Percentiles rank a stretch among this genome's conserved stretches.
Conservation (phyloP, 2,329 filamentous ascomycete genomes). For the Penicillium brevicompactum region DNA sequence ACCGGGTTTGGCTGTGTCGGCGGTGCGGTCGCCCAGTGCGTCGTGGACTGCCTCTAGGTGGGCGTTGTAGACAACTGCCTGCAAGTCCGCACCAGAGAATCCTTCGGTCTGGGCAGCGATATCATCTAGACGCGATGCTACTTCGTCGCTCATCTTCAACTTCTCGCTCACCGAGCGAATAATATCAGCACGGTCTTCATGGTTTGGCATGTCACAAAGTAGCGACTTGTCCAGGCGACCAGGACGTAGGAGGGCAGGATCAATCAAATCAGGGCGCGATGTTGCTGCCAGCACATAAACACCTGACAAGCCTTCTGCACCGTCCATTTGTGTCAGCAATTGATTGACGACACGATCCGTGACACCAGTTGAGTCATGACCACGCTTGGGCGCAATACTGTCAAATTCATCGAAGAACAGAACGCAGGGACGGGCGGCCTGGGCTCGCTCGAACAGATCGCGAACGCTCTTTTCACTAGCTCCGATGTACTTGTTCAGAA, state of each 20-base stretch:
- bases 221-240: constrained; percentile 92
- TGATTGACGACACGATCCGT: constrained; percentile 98
- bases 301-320: constrained; percentile 88
- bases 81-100: constrained; percentile 90
- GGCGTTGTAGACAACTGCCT: constrained; percentile 93
- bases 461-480: constrained; percentile 95
- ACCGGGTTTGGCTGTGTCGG: constrained; percentile 43
- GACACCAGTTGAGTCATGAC: constrained; percentile 96
- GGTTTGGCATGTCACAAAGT: constrained; percentile 82
- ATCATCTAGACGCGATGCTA: constrained; percentile 67
- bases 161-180: constrained; percentile 80
- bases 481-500: constrained; percentile 98
- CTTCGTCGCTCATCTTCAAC: constrained; percentile 69
- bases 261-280: constrained; percentile 88
- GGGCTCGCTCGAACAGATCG: constrained; percentile 90
- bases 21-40: constrained; percentile 64
- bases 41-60: constrained; percentile 97
- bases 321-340: constrained; percentile 97
- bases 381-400: constrained; percentile 93
- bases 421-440: constrained; percentile 85
- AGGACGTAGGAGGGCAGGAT: constrained; percentile 87
- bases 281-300: constrained; percentile 97
- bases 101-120: constrained; percentile 81
- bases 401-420: constrained; percentile 99
- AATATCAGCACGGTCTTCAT: constrained; percentile 85